Percentiles rank a stretch among this genome's conserved stretches.
phyloP scores from a whole-genome alignment of 2,329 filamentous ascomycete species.

The Diaporthe caulivora region DNA sequence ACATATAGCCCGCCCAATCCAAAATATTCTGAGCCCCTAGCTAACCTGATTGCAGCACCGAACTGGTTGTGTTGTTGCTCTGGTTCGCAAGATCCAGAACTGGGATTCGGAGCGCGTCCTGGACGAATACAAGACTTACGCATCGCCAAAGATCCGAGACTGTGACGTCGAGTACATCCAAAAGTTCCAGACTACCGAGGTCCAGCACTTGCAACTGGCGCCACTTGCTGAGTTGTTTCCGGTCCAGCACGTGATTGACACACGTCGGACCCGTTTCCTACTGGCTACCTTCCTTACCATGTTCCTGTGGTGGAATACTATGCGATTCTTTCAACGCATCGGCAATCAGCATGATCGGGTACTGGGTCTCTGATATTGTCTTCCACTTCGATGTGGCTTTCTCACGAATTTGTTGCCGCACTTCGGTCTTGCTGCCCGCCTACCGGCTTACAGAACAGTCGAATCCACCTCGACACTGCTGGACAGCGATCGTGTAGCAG shows the following conservation, averaged over 20 bases:
- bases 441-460: slow-evolving; percentile 2
- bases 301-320: slow-evolving; percentile 28
- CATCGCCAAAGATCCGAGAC: slow-evolving; percentile 70
- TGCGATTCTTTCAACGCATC: slow-evolving; percentile 10
- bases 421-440: not conserved
- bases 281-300: slow-evolving; percentile 21
- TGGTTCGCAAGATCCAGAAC: slow-evolving; percentile 79
- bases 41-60: slow-evolving; percentile 70
- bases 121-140: slow-evolving; percentile 79
- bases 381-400: not conserved
- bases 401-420: not conserved
- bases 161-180: slow-evolving; percentile 71
- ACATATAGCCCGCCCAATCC: not conserved
- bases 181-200: slow-evolving; percentile 57
- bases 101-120: slow-evolving; percentile 74
- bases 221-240: slow-evolving; percentile 34
- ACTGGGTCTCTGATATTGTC: not conserved
- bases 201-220: slow-evolving; percentile 37
- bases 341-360: not conserved
- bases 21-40: not conserved
- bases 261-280: slow-evolving; percentile 44
- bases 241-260: slow-evolving; percentile 46
- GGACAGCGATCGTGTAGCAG: not conserved
- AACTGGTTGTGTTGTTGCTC: slow-evolving; percentile 88
- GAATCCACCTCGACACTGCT: slow-evolving; percentile 11